Evolutionary conservation across 768 basidiomycete genomes (phyloP), one percentile per base, ranked within the genome.

Genomic region (Flagelloscypha sp.): DNA sequence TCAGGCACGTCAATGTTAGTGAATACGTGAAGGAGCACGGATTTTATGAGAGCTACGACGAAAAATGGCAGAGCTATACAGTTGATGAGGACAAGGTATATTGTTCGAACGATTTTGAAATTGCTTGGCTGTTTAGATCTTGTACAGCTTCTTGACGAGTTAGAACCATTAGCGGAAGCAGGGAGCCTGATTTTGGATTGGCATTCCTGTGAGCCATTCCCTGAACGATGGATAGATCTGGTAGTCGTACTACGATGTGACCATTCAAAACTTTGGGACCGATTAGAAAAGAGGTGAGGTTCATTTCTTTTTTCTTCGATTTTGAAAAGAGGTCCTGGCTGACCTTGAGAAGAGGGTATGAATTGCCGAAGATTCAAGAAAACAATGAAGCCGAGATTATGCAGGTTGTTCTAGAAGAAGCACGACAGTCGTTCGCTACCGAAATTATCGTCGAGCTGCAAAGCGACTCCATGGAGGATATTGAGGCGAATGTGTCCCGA

Each of bases 321-420:
- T 15, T 33, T 30, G 16, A 36, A 35, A 36, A 33, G 7, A 27
- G 24, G 23, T 27, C 13, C 17, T 35, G 33, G 30, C 34, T 36
- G n/a, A 30, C 36, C 27, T 7, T 38, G 19, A 36, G 2, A 56
- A 97, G 93, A 42, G 72, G 74, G 7, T 98, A 98, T 53, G 63
- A 84, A 1, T 57, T 92, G 32, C 87, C 87, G 55, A 99, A 99
- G 61, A 88, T 99, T 4, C 85, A 93, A 54, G 95, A 99, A 60
- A 99, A 99, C 57, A 93, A 97, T 57, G 84, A 93, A 50, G 92
- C 93, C 9, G 95, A 99, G 63, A 98, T 99, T 52, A 95, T 98
- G 92, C 70, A 86, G 50, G 78, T 92, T 33, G 79, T 95, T 24
- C 62, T 84, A 8, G 82, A 87, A 21, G 95, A 99, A 56, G 93